These are phyloP conservation scores for Trametopsis cervina DNA, from an alignment of 768 basidiomycete genomes.

Conservation along the genomic window DNA sequence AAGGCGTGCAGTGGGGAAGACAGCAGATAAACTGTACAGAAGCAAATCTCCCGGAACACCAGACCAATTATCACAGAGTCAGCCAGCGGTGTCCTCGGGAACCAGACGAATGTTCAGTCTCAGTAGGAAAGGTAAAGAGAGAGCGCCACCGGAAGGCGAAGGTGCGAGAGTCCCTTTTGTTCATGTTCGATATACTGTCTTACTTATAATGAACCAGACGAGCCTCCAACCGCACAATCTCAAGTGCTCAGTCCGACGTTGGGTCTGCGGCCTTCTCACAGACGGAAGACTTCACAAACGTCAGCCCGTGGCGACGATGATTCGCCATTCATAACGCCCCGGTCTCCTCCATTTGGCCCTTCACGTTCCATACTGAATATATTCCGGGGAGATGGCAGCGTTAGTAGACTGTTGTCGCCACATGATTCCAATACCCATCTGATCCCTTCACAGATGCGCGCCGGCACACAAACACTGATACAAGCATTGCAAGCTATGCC, in stretches of 20 bases:
- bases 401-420: conserved; percentile 29
- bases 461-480: conserved; percentile 83
- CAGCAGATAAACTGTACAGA: conserved; percentile 58
- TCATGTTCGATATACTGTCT: not conserved
- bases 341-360: conserved; percentile 48
- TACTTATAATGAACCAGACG: conserved; percentile 9
- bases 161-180: conserved; percentile 3
- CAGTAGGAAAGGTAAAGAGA: conserved; percentile 44
- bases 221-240: conserved; percentile 17
- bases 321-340: conserved; percentile 68
- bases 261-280: not conserved
- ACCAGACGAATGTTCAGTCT: conserved; percentile 48
- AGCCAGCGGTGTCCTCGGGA: conserved; percentile 22
- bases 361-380: conserved; percentile 40
- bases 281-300: conserved; percentile 7
- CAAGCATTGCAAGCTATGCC: conserved; percentile 85
- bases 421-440: conserved; percentile 6
- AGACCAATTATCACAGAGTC: conserved; percentile 20
- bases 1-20: conserved; percentile 37
- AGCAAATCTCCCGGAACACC: conserved; percentile 29
- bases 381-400: conserved; percentile 67
- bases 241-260: conserved; percentile 5
- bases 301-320: conserved; percentile 31
- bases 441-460: conserved; percentile 56
- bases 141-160: conserved; percentile 16